These are phyloP conservation scores for Copromyces sp. DNA, from an alignment of 495 filamentous ascomycete species.

Conservation along the genomic window DNA sequence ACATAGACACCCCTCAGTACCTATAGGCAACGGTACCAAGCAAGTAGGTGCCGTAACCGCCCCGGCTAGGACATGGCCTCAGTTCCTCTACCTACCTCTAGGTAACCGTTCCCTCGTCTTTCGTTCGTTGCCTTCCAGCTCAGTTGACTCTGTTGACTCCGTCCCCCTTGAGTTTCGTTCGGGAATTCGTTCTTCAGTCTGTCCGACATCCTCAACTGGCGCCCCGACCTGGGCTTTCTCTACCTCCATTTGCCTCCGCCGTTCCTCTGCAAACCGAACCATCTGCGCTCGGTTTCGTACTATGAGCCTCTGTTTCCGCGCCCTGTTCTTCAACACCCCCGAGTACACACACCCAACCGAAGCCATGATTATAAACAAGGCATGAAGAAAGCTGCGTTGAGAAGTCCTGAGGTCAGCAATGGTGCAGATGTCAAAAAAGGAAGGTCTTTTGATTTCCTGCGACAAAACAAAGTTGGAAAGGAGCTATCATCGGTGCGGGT, in stretches of 20 bases:
- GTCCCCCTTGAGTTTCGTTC: neutral
- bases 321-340: neutral
- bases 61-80: neutral
- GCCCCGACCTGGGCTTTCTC: neutral
- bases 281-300: slow-evolving; percentile 13
- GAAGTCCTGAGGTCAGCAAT: neutral
- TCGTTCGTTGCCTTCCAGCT: neutral
- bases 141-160: neutral
- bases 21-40: neutral
- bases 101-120: neutral
- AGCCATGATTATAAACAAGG: slow-evolving; percentile 13
- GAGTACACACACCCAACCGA: slow-evolving; percentile 8
- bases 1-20: neutral
- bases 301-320: neutral
- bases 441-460: neutral
- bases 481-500: neutral
- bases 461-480: neutral
- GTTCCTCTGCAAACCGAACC: slow-evolving; percentile 10
- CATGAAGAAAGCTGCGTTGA: slow-evolving; percentile 11
- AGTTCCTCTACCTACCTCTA: neutral
- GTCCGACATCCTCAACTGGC: neutral
- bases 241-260: neutral
- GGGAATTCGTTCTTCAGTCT: neutral
- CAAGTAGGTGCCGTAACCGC: neutral
- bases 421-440: neutral